Evolutionary conservation across 305 asterid genomes (phyloP).

Genomic region (Rubia peregrina): DNA sequence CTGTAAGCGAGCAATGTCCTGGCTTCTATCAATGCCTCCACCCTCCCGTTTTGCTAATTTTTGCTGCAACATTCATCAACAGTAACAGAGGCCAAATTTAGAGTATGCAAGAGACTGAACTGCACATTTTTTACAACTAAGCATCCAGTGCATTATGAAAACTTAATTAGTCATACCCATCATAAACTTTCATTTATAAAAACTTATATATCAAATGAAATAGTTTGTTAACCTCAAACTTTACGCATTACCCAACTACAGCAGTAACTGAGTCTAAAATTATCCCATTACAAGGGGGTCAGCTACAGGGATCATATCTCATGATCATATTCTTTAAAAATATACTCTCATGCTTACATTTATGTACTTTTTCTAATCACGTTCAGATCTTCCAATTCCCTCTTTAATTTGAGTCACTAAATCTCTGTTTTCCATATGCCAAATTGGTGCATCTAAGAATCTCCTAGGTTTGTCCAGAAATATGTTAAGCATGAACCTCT

Average conservation of each 20-base stretch:
- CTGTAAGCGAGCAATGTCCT: slow-evolving; percentile 71
- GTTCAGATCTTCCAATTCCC: too few species aligned
- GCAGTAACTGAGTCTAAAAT: too few species aligned
- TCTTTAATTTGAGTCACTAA: too few species aligned
- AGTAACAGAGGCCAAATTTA: slow-evolving; percentile 3
- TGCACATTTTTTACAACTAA: background rate
- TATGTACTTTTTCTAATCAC: too few species aligned
- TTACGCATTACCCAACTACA: background rate
- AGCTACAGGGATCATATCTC: too few species aligned
- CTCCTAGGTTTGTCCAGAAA: too few species aligned
- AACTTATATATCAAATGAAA: background rate
- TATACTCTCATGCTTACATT: too few species aligned
- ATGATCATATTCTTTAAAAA: too few species aligned
- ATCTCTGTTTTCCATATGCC: too few species aligned
- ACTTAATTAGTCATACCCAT: background rate
- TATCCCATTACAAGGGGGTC: too few species aligned
- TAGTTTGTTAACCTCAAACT: background rate
- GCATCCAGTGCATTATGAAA: background rate
- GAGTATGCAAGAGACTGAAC: background rate
- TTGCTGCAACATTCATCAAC: slow-evolving; percentile 54
- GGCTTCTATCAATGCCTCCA: slow-evolving; percentile 85
- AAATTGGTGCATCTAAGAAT: too few species aligned
- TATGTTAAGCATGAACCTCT: too few species aligned
- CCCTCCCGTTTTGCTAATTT: slow-evolving; percentile 85
- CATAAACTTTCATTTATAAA: background rate